Evolutionary conservation across 83 land plant genomes (phyloP).

Genomic region (Isoetes engelmannii): DNA sequence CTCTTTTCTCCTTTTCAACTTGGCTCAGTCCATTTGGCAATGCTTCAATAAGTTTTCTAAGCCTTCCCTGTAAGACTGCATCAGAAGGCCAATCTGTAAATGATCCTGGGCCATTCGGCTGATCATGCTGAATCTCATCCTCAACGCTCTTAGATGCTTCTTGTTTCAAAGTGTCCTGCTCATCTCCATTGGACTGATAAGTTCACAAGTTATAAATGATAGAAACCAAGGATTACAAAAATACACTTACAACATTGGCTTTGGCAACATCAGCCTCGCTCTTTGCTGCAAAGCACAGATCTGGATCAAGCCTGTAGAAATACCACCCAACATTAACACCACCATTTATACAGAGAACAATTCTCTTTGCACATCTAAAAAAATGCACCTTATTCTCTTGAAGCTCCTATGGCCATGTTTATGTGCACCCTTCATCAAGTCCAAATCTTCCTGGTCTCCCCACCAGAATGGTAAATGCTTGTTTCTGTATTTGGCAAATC

Average conservation of each 20-base stretch:
- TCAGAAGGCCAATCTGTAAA: constrained; percentile 22
- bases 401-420: constrained; percentile 31
- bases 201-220: too few relatives aligned
- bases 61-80: constrained; percentile 17
- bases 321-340: too few relatives aligned
- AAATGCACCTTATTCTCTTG: constrained; percentile 22
- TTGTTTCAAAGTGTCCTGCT: background rate
- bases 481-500: constrained; percentile 12
- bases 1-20: background rate
- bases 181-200: too few relatives aligned
- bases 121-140: background rate
- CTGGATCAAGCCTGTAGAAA: constrained; percentile 12
- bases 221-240: background rate
- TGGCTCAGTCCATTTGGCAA: constrained; percentile 12
- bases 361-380: background rate
- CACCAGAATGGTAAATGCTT: constrained; percentile 34
- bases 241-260: background rate
- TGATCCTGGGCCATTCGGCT: background rate
- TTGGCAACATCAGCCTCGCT: background rate
- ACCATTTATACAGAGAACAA: too few relatives aligned
- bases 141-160: background rate
- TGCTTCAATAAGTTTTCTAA: constrained; percentile 23
- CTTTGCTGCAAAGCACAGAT: constrained; percentile 16
- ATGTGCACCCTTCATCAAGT: constrained; percentile 31
- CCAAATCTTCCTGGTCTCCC: constrained; percentile 29